Percentiles rank a stretch among this genome's conserved stretches.
phyloP scores from a whole-genome alignment of 2,329 filamentous ascomycete genomes.

The Lachnellula hyalina region DNA sequence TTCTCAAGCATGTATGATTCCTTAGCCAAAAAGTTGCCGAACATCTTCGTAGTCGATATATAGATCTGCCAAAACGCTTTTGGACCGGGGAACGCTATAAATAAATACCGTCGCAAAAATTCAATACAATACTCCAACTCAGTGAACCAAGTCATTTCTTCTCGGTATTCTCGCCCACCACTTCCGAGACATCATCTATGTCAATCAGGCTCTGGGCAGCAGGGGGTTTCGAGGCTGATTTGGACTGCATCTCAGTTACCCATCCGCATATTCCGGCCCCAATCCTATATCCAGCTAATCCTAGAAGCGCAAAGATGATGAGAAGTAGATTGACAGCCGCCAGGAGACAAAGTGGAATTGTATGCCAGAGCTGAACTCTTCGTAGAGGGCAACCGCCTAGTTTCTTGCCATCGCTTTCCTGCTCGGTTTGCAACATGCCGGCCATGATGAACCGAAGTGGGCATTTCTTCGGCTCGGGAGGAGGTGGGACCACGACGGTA shows the following conservation, averaged over 20 bases:
- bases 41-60: conserved; percentile 16
- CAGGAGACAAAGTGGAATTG: conserved; percentile 25
- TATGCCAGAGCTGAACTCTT: conserved; percentile 27
- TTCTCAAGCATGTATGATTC: conserved; percentile 21
- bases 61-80: conserved; percentile 17
- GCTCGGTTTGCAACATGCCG: conserved; percentile 19
- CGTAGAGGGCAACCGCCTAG: conserved; percentile 19
- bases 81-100: conserved; percentile 18
- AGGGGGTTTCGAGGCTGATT: conserved; percentile 6
- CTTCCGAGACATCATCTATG: conserved; percentile 6
- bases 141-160: neutral
- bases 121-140: neutral
- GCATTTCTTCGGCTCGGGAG: conserved; percentile 18
- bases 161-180: conserved; percentile 3
- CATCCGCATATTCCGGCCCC: conserved; percentile 13
- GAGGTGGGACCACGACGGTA: conserved; percentile 7
- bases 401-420: conserved; percentile 9
- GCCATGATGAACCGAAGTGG: conserved; percentile 25
- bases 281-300: conserved; percentile 23
- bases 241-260: conserved; percentile 14
- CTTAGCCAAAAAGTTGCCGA: conserved; percentile 19
- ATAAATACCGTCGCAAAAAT: neutral
- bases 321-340: conserved; percentile 26
- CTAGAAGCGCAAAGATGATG: conserved; percentile 25
- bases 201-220: conserved; percentile 2